Evolutionary conservation across 2,329 filamentous ascomycete genomes (phyloP).

Genomic region (Trichoderma sp.): DNA sequence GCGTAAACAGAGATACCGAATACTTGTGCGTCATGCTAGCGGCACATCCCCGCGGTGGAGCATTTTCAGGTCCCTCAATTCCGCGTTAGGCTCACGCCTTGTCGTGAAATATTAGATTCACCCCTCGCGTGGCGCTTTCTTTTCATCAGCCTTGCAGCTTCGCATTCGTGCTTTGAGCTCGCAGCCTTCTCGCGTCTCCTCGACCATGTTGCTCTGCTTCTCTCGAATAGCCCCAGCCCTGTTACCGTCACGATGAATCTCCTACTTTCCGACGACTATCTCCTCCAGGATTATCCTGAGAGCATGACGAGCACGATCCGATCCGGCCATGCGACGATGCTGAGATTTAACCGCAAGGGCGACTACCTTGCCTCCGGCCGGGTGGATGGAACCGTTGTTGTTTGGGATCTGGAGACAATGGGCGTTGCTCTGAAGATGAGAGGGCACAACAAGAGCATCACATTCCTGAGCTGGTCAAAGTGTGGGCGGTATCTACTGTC

Average conservation of each 20-base stretch:
- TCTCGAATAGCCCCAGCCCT: conserved; percentile 22
- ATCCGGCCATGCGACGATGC: conserved; percentile 63
- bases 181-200: conserved; percentile 23
- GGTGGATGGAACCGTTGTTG: conserved; percentile 89
- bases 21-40: conserved; percentile 33
- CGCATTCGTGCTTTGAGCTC: conserved; percentile 6
- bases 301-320: conserved; percentile 85
- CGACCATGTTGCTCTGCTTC: conserved; percentile 24
- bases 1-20: neutral
- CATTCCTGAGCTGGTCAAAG: conserved; percentile 92
- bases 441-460: conserved; percentile 91
- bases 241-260: conserved; percentile 53
- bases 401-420: conserved; percentile 98
- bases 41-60: conserved; percentile 26
- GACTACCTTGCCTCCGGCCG: conserved; percentile 94
- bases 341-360: conserved; percentile 90
- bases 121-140: conserved; percentile 16
- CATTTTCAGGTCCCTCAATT: conserved; percentile 9
- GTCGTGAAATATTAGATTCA: neutral
- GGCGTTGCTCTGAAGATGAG: conserved; percentile 92
- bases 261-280: conserved; percentile 62
- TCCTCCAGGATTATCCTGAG: conserved; percentile 83
- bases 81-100: conserved; percentile 15
- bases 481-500: conserved; percentile 90
- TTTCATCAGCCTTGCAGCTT: conserved; percentile 39